These are phyloP conservation scores for Fraxinus baroniana DNA, from an alignment of 305 asterid genomes.

Conservation along the genomic window DNA sequence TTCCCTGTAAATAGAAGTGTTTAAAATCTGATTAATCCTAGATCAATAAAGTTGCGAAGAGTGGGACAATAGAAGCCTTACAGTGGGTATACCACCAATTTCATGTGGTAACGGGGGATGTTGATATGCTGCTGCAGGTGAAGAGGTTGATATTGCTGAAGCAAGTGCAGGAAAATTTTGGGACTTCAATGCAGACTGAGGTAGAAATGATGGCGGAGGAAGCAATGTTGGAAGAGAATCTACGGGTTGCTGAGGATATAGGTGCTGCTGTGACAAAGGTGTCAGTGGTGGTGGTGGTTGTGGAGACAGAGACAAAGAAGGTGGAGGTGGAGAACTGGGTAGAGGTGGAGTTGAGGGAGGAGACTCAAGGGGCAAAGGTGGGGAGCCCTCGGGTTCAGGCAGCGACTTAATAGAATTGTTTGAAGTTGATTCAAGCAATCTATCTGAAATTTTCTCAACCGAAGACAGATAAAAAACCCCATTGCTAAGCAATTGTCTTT, in stretches of 20 bases:
- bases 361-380: constrained; percentile 76
- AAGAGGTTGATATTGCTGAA: constrained; percentile 42
- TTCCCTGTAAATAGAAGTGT: constrained; percentile 47
- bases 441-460: constrained; percentile 32
- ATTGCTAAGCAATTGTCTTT: constrained; percentile 36
- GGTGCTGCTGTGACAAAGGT: constrained; percentile 42
- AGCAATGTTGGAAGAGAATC: constrained; percentile 46
- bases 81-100: constrained; percentile 44
- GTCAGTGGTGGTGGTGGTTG: constrained; percentile 48
- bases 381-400: constrained; percentile 71
- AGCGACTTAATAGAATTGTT: constrained; percentile 34
- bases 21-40: constrained; percentile 6
- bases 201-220: constrained; percentile 50
- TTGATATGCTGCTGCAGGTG: constrained; percentile 42
- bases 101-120: constrained; percentile 46
- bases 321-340: constrained; percentile 73
- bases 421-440: constrained; percentile 34
- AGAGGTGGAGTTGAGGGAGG: constrained; percentile 84
- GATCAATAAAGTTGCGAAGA: constrained; percentile 5
- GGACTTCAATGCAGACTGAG: constrained; percentile 45
- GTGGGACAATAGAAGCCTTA: constrained; percentile 36
- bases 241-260: constrained; percentile 42
- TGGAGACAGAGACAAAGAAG: constrained; percentile 37
- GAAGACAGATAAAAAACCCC: constrained; percentile 33
- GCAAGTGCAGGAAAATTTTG: constrained; percentile 48